A percentile compares a stretch with the other conserved stretches of the same genome.
These are phyloP conservation scores for Rosa persica DNA, from an alignment of 306 rosid species.

Conservation along the genomic window DNA sequence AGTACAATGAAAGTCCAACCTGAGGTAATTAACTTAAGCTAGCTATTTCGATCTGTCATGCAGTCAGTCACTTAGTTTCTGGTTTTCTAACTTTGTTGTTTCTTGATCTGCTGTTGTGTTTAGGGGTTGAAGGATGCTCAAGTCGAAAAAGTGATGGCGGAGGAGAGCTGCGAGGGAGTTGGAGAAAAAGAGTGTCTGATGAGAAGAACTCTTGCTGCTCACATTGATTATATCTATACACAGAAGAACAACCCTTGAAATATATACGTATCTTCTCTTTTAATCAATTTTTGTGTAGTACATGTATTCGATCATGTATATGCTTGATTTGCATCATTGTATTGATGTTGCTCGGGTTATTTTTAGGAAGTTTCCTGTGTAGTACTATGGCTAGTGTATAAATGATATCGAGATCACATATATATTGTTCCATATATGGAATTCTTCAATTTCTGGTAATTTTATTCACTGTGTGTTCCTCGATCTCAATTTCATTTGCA, in stretches of 20 bases:
- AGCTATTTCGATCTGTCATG: background rate
- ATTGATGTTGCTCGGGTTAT: background rate
- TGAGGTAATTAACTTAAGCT: constrained; percentile 28
- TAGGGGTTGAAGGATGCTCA: constrained; percentile 42
- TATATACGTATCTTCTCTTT: background rate
- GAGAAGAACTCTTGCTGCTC: constrained; percentile 90
- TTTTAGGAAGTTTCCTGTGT: background rate
- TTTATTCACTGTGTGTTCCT: background rate
- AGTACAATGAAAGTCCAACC: constrained; percentile 26
- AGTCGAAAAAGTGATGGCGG: constrained; percentile 34
- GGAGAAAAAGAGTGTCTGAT: constrained; percentile 74
- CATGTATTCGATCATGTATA: background rate
- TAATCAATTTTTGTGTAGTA: background rate
- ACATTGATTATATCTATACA: constrained; percentile 78
- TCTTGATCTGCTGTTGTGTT: background rate
- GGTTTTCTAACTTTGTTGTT: background rate
- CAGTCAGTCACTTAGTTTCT: background rate
- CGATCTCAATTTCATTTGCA: background rate
- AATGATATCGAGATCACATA: background rate
- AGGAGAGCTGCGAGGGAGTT: constrained; percentile 63
- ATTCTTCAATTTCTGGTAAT: background rate
- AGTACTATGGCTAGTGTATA: background rate
- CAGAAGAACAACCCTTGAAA: constrained; percentile 61
- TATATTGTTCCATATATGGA: background rate
- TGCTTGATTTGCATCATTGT: background rate